Evolutionary conservation across 2,329 filamentous ascomycete species (phyloP).

Genomic region (Hymenoscyphus fructigenus): DNA sequence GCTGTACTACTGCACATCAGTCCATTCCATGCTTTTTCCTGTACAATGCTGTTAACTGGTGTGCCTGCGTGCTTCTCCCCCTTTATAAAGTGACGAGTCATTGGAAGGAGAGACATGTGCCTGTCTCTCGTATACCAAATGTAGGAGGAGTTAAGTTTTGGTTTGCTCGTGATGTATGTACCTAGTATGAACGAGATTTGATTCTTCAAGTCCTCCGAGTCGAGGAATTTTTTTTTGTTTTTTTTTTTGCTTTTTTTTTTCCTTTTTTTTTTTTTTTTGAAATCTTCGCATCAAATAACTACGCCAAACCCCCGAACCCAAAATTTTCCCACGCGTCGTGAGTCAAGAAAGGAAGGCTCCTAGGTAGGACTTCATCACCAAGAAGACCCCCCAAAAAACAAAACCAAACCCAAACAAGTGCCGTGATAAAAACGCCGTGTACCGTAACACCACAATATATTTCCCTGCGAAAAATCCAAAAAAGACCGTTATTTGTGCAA

Average conservation of each 20-base stretch:
- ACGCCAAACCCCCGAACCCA: background rate
- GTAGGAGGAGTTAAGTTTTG: background rate
- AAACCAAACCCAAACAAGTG: background rate
- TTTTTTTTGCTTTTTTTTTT: too few species aligned
- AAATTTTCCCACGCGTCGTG: background rate
- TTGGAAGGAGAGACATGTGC: background rate
- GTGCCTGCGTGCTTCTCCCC: background rate
- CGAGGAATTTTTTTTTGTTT: background rate
- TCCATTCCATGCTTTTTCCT: background rate
- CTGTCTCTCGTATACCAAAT: background rate
- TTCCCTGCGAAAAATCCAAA: too few species aligned
- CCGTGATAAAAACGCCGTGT: background rate
- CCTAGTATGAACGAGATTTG: background rate
- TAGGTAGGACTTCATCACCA: background rate
- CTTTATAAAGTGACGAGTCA: background rate
- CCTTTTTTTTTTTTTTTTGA: background rate
- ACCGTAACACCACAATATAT: background rate
- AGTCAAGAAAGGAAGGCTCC: background rate
- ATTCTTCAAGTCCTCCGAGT: background rate
- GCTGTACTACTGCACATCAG: background rate
- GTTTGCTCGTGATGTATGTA: background rate
- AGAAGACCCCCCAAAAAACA: background rate
- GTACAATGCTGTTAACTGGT: background rate
- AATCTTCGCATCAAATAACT: background rate
- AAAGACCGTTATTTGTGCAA: background rate